Base-by-base conservation (phyloP, 768 basidiomycete species). In the Leccinum broughii region DNA sequence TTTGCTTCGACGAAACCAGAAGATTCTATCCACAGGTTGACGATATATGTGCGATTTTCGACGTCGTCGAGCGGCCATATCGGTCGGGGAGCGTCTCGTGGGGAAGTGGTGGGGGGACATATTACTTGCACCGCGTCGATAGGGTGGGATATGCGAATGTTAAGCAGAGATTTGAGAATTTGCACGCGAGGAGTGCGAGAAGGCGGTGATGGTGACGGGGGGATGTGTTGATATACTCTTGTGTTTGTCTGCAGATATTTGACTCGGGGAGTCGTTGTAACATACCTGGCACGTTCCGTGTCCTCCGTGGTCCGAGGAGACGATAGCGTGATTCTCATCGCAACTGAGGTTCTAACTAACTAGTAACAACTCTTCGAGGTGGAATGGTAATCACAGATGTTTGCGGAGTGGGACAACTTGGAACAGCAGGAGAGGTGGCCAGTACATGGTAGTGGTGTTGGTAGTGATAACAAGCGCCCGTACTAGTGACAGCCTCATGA, bases 31-130 rank as follows among this genome's bases (percentile, higher is more conserved):
- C 35, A 5, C 64, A 90, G 88, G 81, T 88, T 48, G 85, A 89
- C 69, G 90, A 92, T 61, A 90, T 93, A 55, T 85, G 85, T 59
- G 84, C 89, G 9, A 94, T 95, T 58, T 89, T 95, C 70, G 85
- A 90, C 54, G 88, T 92, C 8, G 82, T 81, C 37, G 87, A 89
- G 70, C 79, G 80, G 28, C 75, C 79, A 13, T 93, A 90, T 69
- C 81, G 80, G 57, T 84, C 86, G 3, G 91, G 89, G 20, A 84
- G 85, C 57, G 92, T 93, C 37, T 93, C 91, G 4, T 94, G 92
- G 92, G 89, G 85, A 13, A 85, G 83, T 59, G 80, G 78, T 39
- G 83, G 85, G 1, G 91, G 91, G 6, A 78, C 78, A 28, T 92
- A 90, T 67, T 92, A 87, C 67, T 67, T 92, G 61, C 91, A 93